Evolutionary conservation across 345 rosid species (phyloP).

Genomic region (Fremontodendron californicum): DNA sequence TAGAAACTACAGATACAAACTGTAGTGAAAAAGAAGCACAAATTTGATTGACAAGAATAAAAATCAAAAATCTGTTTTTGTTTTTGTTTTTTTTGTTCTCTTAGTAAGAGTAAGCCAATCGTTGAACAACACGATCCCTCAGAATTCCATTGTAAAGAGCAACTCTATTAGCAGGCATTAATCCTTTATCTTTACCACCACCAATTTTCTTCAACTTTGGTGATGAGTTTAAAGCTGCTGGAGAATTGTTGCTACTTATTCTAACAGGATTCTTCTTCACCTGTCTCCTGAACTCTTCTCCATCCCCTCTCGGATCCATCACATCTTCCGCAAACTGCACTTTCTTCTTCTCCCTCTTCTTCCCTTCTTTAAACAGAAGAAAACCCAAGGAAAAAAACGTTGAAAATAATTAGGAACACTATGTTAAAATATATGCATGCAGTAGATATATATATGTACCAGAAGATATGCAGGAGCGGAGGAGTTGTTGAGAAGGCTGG

Average conservation of each 20-base stretch:
- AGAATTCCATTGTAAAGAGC: conserved; percentile 65
- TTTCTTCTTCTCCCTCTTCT: background rate
- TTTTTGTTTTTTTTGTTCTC: background rate
- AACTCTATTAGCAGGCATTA: conserved; percentile 59
- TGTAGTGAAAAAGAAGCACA: background rate
- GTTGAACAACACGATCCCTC: conserved; percentile 50
- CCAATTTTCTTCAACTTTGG: conserved; percentile 16
- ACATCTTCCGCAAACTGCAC: too few species aligned
- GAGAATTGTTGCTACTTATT: background rate
- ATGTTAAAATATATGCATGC: background rate
- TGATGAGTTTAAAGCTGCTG: conserved; percentile 9
- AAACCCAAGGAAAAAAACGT: background rate
- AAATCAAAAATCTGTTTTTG: background rate
- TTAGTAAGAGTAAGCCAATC: conserved; percentile 41
- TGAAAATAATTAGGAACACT: background rate
- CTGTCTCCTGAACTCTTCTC: conserved; percentile 42
- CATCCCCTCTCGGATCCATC: too few species aligned
- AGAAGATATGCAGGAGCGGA: conserved; percentile 48
- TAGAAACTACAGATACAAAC: background rate
- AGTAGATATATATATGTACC: conserved; percentile 26
- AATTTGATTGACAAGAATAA: background rate
- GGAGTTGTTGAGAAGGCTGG: conserved; percentile 21
- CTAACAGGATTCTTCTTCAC: conserved; percentile 13
- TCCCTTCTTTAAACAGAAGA: background rate
- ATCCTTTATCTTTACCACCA: conserved; percentile 17